These are phyloP conservation scores for Debaryomyces sp. DNA, from an alignment of 1,139 yeast genomes.

Conservation along the genomic window DNA sequence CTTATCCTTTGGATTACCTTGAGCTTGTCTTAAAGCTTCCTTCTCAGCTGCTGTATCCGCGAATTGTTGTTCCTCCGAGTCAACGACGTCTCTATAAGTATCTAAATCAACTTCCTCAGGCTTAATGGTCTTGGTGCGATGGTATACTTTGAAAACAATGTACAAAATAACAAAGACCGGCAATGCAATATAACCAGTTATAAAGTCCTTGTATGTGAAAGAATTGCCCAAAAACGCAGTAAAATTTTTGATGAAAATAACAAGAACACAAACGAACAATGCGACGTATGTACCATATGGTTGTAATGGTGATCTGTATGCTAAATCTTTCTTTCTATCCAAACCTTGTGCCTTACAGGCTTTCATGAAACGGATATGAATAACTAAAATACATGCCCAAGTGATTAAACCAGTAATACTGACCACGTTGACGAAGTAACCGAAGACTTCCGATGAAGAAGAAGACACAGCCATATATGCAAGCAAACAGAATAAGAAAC, in stretches of 20 bases:
- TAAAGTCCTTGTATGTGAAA: slow-evolving; percentile 63
- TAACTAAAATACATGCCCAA: slow-evolving; percentile 66
- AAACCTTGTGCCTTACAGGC: slow-evolving; percentile 70
- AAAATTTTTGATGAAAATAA: slow-evolving; percentile 72
- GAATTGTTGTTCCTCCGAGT: slow-evolving; percentile 65
- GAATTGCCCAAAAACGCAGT: slow-evolving; percentile 61
- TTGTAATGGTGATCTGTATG: slow-evolving; percentile 66
- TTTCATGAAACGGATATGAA: slow-evolving; percentile 63
- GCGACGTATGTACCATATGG: slow-evolving; percentile 67
- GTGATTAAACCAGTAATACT: slow-evolving; percentile 73
- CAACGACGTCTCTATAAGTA: slow-evolving; percentile 66
- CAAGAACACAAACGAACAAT: slow-evolving; percentile 52
- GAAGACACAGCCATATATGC: slow-evolving; percentile 66
- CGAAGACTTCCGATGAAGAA: slow-evolving; percentile 56
- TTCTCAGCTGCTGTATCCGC: slow-evolving; percentile 47
- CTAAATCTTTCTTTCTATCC: slow-evolving; percentile 43
- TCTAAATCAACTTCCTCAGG: slow-evolving; percentile 65
- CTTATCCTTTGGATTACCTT: slow-evolving; percentile 42
- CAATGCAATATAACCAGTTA: slow-evolving; percentile 78
- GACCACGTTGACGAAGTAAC: slow-evolving; percentile 72
- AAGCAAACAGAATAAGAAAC: slow-evolving; percentile 29
- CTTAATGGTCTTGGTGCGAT: slow-evolving; percentile 53
- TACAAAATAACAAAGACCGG: slow-evolving; percentile 62
- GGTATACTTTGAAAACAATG: slow-evolving; percentile 59
- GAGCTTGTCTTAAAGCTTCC: slow-evolving; percentile 49